phyloP scores from a whole-genome alignment of 2,329 filamentous ascomycete species.

The Calonectria pteridis region DNA sequence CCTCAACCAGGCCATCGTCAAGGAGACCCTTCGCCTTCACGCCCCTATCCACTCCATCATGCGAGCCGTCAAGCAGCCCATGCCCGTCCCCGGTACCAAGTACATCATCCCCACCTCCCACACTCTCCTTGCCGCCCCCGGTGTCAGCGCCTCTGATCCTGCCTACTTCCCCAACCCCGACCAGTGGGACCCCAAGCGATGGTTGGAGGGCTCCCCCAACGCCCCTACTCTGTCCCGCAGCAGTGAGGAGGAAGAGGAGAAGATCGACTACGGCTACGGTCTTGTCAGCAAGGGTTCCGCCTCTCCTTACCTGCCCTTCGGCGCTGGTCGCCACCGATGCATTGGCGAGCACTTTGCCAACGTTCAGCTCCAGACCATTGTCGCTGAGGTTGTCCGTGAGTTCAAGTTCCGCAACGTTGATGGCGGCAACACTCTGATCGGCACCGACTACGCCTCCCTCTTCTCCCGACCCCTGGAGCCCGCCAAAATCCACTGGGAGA shows the following conservation, averaged over 20 bases:
- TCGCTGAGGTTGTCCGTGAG: conserved; percentile 79
- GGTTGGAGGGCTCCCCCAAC: conserved; percentile 76
- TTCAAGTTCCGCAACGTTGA: conserved; percentile 85
- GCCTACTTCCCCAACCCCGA: conserved; percentile 86
- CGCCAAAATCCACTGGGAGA: conserved; percentile 81
- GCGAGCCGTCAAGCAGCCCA: conserved; percentile 89
- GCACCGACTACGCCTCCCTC: conserved; percentile 76
- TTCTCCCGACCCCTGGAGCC: conserved; percentile 81
- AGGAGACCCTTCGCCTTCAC: conserved; percentile 91
- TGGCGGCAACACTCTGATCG: conserved; percentile 76
- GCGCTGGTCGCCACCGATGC: conserved; percentile 91
- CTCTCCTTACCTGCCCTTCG: conserved; percentile 94
- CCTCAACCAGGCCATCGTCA: conserved; percentile 86
- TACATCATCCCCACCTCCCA: conserved; percentile 86
- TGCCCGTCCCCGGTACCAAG: conserved; percentile 85
- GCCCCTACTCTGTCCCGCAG: conserved; percentile 60
- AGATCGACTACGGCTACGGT: conserved; percentile 94
- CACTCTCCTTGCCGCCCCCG: conserved; percentile 86
- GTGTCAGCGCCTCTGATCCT: conserved; percentile 79
- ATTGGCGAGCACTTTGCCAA: conserved; percentile 98
- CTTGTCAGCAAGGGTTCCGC: conserved; percentile 90
- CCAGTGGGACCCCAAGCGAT: conserved; percentile 91
- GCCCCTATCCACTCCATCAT: conserved; percentile 96
- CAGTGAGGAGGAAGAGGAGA: conserved; percentile 76
- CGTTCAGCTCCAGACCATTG: conserved; percentile 88